phyloP scores from a whole-genome alignment of 179 eudicot species.

The Dionaea muscipula region DNA sequence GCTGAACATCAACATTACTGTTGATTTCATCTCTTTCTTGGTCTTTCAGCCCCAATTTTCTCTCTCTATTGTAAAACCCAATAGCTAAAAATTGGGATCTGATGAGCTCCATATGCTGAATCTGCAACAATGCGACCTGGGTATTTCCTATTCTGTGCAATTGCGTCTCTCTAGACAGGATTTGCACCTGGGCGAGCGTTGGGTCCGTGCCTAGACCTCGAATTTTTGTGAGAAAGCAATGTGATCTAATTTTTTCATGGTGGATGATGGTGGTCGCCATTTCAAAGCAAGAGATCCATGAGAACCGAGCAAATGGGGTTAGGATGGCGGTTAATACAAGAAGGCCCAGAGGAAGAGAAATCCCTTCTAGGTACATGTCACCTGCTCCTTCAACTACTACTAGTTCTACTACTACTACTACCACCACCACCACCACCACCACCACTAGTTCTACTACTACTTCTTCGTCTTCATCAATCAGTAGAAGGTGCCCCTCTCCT shows the following conservation, averaged over 20 bases:
- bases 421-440: conserved; percentile 33
- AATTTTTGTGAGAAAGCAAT: conserved; percentile 18
- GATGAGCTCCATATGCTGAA: conserved; percentile 10
- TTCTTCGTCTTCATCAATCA: conserved; percentile 36
- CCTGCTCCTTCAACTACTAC: conserved; percentile 40
- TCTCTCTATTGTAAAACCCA: conserved; percentile 6
- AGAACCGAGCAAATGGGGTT: conserved; percentile 29
- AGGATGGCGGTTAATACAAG: conserved; percentile 9
- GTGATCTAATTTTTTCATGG: conserved; percentile 1
- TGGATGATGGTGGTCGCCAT: conserved; percentile 81
- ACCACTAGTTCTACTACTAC: conserved; percentile 38
- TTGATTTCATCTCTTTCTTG: background rate
- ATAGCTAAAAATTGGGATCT: background rate
- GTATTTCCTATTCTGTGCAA: conserved; percentile 10
- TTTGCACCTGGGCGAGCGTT: conserved; percentile 1
- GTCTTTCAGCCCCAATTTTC: background rate
- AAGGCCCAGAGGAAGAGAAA: conserved; percentile 50
- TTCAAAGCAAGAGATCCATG: conserved; percentile 22
- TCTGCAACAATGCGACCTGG: conserved; percentile 16
- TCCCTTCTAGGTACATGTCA: conserved; percentile 74
- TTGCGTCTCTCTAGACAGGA: background rate
- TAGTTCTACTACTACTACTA: conserved; percentile 18
- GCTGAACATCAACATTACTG: conserved; percentile 3
- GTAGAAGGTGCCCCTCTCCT: conserved; percentile 69
- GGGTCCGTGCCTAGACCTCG: background rate